Evolutionary conservation across 2,329 filamentous ascomycete genomes (phyloP).

Genomic region (Talaromyces sp.): DNA sequence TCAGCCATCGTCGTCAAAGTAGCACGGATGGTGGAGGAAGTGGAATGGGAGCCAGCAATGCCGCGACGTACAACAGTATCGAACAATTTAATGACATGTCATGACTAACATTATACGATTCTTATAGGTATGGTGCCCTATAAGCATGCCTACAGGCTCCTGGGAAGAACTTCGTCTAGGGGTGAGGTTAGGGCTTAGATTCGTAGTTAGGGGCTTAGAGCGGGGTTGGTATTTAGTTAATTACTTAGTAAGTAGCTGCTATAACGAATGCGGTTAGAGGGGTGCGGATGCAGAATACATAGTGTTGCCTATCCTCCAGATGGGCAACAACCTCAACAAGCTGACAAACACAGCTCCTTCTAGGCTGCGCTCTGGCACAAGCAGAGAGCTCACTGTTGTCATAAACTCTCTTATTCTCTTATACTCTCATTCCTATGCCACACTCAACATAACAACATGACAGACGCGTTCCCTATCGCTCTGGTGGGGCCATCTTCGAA

Average conservation of each 20-base stretch:
- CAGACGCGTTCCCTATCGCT: constrained; percentile 37
- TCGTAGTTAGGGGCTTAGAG: too few species aligned
- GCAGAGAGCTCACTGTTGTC: not conserved
- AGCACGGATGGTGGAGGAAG: too few species aligned
- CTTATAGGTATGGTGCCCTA: not conserved
- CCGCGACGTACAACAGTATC: too few species aligned
- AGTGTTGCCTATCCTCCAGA: not conserved
- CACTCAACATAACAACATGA: constrained; percentile 28
- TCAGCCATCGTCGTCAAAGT: too few species aligned
- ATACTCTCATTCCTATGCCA: not conserved
- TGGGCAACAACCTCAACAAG: not conserved
- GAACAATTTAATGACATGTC: too few species aligned
- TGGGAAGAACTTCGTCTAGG: not conserved
- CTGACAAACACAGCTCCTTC: not conserved
- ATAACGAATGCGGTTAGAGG: not conserved
- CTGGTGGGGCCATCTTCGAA: constrained; percentile 56
- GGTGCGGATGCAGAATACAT: not conserved
- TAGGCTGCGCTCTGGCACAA: not conserved
- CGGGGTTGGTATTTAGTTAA: too few species aligned
- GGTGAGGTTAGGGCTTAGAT: too few species aligned
- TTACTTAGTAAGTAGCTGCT: too few species aligned
- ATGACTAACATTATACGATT: not conserved
- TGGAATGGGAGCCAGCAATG: too few species aligned
- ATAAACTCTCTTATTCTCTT: not conserved
- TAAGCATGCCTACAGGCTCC: not conserved